Evolutionary conservation across 305 asterid species (phyloP), one percentile per base, ranked within the genome.

Genomic region (Stenogyne calaminthoides): DNA sequence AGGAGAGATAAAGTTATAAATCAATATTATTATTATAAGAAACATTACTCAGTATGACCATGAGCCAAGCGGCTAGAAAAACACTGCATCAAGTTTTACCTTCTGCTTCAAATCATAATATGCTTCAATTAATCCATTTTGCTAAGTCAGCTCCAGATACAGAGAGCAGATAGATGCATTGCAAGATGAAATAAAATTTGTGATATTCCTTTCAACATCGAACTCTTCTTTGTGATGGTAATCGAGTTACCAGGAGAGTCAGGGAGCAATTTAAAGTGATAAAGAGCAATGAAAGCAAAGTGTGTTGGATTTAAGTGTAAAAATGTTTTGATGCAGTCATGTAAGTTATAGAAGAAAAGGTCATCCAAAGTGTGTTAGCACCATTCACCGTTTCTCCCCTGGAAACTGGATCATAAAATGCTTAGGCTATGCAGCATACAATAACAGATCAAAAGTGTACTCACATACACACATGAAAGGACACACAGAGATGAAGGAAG

Each of bases 401-500:
- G 9, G 40, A 68, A 66, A 63, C 20, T 58, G 63, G 69, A 51
- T 69, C 15, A 37, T 64, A 32, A 78, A 49, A 80, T 58, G 27
- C 27, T 72, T 69, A 72, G 62, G 57, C 49, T 47, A 56, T 42
- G 59, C 64, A 44, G 12, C 14, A 25, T 56, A 27, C 4, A 37
- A 25, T 25, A 25, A 25, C 29, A 25, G 32, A 57, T 62, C 58
- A 14, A 47, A 52, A 22, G 47, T 27, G 22, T 37, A 18, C 76
- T 15, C 22, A 40, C 54, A 25, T 32, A 49, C 20, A 67, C 49
- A 76, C 55, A 52, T 64, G 27, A 72, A 73, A 46, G 67, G 16
- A 39, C 19, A 62, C 56, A 82, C 18, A 62, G 52, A 82, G 32
- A 79, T 63, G 75, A 64, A 56, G 36, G 25, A 40, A 71, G 55